A percentile compares a stretch with the other conserved stretches of the same genome.
phyloP scores from a whole-genome alignment of 176 grass and related monocot genomes.

The Neostapfia colusana region DNA sequence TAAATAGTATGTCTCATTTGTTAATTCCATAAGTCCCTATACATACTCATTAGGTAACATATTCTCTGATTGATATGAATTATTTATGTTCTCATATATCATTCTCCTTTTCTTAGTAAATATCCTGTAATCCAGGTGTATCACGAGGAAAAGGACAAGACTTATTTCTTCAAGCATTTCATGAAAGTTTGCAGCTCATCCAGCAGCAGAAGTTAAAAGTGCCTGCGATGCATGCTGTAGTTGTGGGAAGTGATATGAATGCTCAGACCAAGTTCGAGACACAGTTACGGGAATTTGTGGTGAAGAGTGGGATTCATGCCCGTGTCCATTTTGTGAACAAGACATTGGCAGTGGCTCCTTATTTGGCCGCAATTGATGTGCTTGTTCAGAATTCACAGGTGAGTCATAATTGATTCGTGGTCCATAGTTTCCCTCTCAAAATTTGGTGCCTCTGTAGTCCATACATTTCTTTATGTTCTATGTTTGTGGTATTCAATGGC shows the following conservation, averaged over 20 bases:
- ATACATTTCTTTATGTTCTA: neutral
- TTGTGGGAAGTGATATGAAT: slow-evolving; percentile 78
- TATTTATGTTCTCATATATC: slow-evolving; percentile 25
- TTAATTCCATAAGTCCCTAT: neutral
- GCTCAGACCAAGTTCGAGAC: slow-evolving; percentile 91
- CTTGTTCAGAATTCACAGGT: slow-evolving; percentile 99
- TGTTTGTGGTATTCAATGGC: neutral
- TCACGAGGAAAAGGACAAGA: slow-evolving; percentile 97
- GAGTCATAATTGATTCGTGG: slow-evolving; percentile 10
- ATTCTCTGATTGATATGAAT: slow-evolving; percentile 19
- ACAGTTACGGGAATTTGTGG: slow-evolving; percentile 75
- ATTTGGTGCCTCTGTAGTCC: neutral
- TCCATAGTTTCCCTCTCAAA: neutral
- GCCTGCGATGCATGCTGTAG: slow-evolving; percentile 74
- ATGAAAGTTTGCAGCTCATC: slow-evolving; percentile 75
- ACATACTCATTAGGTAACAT: slow-evolving; percentile 52
- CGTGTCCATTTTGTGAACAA: slow-evolving; percentile 89
- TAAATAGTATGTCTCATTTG: slow-evolving; percentile 76
- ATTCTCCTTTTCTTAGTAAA: slow-evolving; percentile 20
- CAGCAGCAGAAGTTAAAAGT: slow-evolving; percentile 79
- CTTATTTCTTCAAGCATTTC: slow-evolving; percentile 93
- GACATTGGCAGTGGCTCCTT: slow-evolving; percentile 89
- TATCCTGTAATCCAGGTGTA: slow-evolving; percentile 62
- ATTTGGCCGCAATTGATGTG: slow-evolving; percentile 91
- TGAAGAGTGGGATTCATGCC: slow-evolving; percentile 70